phyloP scores from a whole-genome alignment of 192 early-diverging fungal species.

The Coemansia sp. region DNA sequence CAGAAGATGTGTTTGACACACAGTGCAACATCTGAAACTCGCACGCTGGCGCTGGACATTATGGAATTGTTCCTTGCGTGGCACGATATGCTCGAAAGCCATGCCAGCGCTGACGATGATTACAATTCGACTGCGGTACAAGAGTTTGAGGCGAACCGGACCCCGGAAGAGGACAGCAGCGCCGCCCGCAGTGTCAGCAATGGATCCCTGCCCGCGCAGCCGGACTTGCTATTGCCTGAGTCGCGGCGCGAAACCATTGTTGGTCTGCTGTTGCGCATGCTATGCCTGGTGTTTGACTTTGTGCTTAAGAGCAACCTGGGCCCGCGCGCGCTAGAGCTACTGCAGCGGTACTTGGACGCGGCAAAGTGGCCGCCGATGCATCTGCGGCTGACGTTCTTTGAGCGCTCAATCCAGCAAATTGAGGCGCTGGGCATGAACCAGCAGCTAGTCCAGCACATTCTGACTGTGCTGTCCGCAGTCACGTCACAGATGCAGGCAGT shows the following conservation, averaged over 20 bases:
- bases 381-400: constrained; percentile 46
- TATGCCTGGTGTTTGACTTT: constrained; percentile 50
- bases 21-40: constrained; percentile 81
- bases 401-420: constrained; percentile 49
- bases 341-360: constrained; percentile 36
- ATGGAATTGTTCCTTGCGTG: constrained; percentile 86
- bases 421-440: constrained; percentile 48
- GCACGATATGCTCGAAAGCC: constrained; percentile 68
- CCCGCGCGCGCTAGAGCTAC: constrained; percentile 32
- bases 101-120: background rate
- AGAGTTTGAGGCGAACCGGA: background rate
- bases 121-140: background rate
- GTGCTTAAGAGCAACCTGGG: constrained; percentile 40
- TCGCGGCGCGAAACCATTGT: constrained; percentile 43
- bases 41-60: constrained; percentile 81
- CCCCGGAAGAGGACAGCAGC: background rate
- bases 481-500: constrained; percentile 45
- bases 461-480: constrained; percentile 40
- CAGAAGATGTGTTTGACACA: constrained; percentile 82
- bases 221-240: constrained; percentile 32
- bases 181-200: background rate
- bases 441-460: constrained; percentile 46
- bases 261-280: constrained; percentile 43
- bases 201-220: background rate
- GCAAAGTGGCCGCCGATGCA: constrained; percentile 41